Base-by-base conservation (phyloP, 2,329 filamentous ascomycete genomes). In the Colletotrichum sp. region DNA sequence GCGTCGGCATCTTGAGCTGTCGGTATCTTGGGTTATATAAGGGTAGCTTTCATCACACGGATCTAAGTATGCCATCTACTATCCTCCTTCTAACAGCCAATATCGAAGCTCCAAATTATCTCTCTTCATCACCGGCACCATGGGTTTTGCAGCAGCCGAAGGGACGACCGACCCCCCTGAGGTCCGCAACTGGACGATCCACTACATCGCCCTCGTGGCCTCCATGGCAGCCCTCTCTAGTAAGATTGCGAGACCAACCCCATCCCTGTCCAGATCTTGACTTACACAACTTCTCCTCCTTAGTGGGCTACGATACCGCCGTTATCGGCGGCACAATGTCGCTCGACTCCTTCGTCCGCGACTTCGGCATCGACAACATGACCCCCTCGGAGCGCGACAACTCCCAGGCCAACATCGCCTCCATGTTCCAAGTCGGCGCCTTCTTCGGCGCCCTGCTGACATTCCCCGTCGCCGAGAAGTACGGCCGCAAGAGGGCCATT, bases 351-450 rank as follows among this genome's bases (percentile, higher is more conserved):
- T 80, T 80, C 71, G 69, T 73, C 32, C 70, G 71, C 26, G 68
- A 74, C 38, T 80, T 79, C 64, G 67, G 75, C 32, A 74, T 79
- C 12, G 73, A 74, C 14, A 28, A 64, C 3, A 64, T 69, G 14
- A 70, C 62, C 21, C 38, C 70, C 3, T 63, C 59, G 12, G 56
- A 70, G 18, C 71, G 76, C 21, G 78, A 78, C n/a, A 64, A 75
- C 16, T 74, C 78, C 12, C 71, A 74, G 21, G 76, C 76, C 28
- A 84, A 84, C 71, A 84, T 84, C 32, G 82, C 83, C 78, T 81
- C 75, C 73, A 90, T 89, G 4, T 91, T 91, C 77, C 88, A 87
- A 16, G 89, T 89, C 6, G 90, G 89, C n/a, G 89, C 89, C 71
- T 86, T 89, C 36, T 88, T 91, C 76, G 90, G 89, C 6, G 85